Evolutionary conservation across 768 basidiomycete species (phyloP).

Genomic region (Hygrocybe coccinea): DNA sequence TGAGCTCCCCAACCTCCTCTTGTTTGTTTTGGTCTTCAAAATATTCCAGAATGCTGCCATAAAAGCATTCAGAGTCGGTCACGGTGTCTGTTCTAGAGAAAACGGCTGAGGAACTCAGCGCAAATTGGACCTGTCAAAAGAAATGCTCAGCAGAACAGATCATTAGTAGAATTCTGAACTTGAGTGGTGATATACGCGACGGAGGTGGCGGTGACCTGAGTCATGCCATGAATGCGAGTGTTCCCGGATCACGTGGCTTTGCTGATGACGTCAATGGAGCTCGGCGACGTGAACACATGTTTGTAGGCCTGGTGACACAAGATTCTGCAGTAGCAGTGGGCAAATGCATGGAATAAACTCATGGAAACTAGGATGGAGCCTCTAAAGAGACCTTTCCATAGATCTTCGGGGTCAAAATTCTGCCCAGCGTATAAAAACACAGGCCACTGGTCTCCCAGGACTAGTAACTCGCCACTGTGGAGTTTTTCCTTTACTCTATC

Average conservation of each 20-base stretch:
- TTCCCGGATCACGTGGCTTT: neutral
- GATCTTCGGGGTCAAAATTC: conserved; percentile 20
- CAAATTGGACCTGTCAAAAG: conserved; percentile 5
- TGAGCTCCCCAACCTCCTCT: conserved; percentile 2
- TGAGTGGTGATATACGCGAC: conserved; percentile 3
- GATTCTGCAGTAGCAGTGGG: no score
- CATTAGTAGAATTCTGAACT: no score
- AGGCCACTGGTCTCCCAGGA: conserved; percentile 24
- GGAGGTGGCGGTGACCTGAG: neutral
- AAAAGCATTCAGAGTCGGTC: conserved; percentile 4
- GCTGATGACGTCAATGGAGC: neutral
- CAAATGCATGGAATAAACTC: neutral
- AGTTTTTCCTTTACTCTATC: conserved; percentile 1
- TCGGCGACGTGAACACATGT: conserved; percentile 24
- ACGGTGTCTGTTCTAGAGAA: neutral
- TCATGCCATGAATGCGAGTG: conserved; percentile 1
- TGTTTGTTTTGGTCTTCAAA: conserved; percentile 1
- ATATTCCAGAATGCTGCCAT: conserved; percentile 1
- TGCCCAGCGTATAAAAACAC: conserved; percentile 18
- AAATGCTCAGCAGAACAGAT: neutral
- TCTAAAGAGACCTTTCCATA: conserved; percentile 24
- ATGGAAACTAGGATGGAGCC: conserved; percentile 21
- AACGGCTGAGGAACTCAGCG: neutral
- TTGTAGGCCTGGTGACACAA: conserved; percentile 25
- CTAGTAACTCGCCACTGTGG: conserved; percentile 11